phyloP scores from a whole-genome alignment of 371 early-diverging fungal genomes.

The Mortierella sp. region DNA sequence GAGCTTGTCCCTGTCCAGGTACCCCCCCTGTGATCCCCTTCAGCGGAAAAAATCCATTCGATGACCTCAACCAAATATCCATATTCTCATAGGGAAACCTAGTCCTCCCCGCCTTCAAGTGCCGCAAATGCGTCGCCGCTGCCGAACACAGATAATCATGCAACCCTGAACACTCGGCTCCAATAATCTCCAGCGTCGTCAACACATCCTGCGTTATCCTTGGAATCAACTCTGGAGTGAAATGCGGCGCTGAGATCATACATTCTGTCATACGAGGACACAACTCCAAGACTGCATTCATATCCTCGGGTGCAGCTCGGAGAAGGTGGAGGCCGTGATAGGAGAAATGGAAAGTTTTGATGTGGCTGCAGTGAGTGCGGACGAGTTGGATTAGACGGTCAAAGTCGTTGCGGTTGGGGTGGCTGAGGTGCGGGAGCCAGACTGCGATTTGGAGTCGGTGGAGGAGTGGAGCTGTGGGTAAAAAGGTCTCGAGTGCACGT shows the following conservation, averaged over 20 bases:
- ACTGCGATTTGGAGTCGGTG: neutral
- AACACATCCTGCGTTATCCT: neutral
- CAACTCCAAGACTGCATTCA: neutral
- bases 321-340: neutral
- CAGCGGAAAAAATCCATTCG: neutral
- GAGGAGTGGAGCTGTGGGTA: neutral
- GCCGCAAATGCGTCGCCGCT: neutral
- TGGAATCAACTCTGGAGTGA: neutral
- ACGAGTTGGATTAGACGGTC: neutral
- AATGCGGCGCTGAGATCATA: neutral
- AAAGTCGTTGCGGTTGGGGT: neutral
- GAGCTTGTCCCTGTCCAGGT: no score
- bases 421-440: neutral
- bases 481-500: neutral
- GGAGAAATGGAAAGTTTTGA: neutral
- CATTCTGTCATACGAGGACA: conserved; percentile 5
- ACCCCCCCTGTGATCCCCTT: neutral
- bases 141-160: neutral
- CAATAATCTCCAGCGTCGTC: neutral
- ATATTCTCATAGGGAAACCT: neutral
- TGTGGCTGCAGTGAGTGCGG: neutral
- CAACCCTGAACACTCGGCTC: neutral
- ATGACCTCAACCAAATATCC: neutral
- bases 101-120: neutral
- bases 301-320: neutral